Conservation (phyloP, 768 basidiomycete genomes). For the Russula lepida region DNA sequence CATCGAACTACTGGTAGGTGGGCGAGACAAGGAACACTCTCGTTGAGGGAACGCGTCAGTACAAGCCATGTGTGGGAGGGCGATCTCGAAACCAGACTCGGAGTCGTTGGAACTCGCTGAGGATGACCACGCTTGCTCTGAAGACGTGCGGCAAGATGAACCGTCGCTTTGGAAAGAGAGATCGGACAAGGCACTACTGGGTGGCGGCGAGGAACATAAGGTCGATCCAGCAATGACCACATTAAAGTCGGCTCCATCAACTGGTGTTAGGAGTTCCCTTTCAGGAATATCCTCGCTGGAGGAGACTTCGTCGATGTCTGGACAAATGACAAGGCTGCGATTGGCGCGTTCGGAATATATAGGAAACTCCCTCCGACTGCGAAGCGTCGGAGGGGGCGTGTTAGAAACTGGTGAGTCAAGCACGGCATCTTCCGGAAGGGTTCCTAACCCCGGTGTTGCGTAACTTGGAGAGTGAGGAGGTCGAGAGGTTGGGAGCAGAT, state of each 20-base stretch:
- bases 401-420: conserved; percentile 24
- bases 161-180: conserved; percentile 22
- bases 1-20: not conserved
- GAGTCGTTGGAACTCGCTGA: conserved; percentile 14
- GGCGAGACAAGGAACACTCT: not conserved
- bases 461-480: conserved; percentile 16
- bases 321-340: conserved; percentile 25
- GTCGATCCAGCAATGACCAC: not conserved
- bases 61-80: conserved; percentile 3
- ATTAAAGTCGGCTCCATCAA: not conserved
- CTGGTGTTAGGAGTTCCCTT: conserved; percentile 1
- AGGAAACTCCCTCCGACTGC: conserved; percentile 23
- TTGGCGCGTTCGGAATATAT: conserved; percentile 20
- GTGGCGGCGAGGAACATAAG: conserved; percentile 20
- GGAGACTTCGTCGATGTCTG: conserved; percentile 6
- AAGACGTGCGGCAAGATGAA: conserved; percentile 25
- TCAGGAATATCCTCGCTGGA: conserved; percentile 12
- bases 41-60: not conserved
- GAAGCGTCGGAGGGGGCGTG: conserved; percentile 17
- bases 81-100: conserved; percentile 17
- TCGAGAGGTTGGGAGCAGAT: conserved; percentile 12
- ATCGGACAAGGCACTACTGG: conserved; percentile 11
- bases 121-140: conserved; percentile 16
- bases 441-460: conserved; percentile 30
- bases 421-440: conserved; percentile 46